Evolutionary conservation across 139 green algal genomes (phyloP).

Genomic region (Eudorina sp.): DNA sequence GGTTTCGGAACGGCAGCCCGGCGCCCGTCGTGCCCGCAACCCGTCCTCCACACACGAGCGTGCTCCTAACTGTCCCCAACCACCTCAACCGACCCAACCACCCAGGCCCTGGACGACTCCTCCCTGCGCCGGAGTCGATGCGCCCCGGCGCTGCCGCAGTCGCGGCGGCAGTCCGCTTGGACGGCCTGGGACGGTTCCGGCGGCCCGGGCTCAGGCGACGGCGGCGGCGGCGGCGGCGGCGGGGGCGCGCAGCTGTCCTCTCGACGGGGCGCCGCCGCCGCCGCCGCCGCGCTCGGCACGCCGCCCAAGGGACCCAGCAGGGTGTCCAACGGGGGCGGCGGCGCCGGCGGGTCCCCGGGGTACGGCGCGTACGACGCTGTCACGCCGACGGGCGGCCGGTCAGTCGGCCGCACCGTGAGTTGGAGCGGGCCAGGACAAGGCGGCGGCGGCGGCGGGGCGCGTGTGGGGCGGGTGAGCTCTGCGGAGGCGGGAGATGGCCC

Average conservation of each 20-base stretch:
- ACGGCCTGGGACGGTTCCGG: not conserved
- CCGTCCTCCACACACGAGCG: not conserved
- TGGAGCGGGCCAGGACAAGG: slow-evolving; percentile 25
- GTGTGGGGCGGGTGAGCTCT: not conserved
- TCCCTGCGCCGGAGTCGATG: slow-evolving; percentile 10
- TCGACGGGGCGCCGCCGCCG: not conserved
- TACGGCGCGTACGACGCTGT: not conserved
- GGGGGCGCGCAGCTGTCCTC: no score
- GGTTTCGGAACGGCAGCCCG: no score
- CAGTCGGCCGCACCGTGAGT: not conserved
- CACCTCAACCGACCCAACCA: not conserved
- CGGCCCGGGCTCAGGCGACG: no score
- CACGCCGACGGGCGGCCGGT: not conserved
- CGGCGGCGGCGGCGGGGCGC: not conserved
- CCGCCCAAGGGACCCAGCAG: slow-evolving; percentile 1
- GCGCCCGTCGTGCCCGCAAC: not conserved
- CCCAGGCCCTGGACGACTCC: slow-evolving; percentile 36
- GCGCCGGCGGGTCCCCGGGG: not conserved
- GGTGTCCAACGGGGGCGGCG: not conserved
- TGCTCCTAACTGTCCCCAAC: not conserved
- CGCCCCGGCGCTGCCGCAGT: not conserved
- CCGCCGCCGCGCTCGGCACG: not conserved
- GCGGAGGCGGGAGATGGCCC: not conserved
- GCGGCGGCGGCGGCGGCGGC: not conserved
- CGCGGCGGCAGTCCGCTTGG: slow-evolving; percentile 10